A percentile compares a stretch with the other conserved stretches of the same genome.
phyloP scores from a whole-genome alignment of 495 filamentous ascomycete species.

The Tetracladium marchalianum region DNA sequence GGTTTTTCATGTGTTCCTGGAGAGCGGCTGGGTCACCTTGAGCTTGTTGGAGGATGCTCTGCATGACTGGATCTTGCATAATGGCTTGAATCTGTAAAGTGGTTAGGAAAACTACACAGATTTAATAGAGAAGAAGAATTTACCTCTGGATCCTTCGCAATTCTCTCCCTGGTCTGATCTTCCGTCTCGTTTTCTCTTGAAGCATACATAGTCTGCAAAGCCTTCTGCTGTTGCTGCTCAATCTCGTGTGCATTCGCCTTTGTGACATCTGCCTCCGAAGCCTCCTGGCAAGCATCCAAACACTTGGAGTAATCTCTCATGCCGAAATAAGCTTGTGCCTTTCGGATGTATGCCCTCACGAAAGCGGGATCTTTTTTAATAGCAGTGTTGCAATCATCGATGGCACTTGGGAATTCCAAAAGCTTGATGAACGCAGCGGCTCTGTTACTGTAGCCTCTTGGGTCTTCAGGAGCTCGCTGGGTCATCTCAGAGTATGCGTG shows the following conservation, averaged over 20 bases:
- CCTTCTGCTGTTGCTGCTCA: constrained; percentile 89
- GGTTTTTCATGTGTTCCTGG: constrained; percentile 94
- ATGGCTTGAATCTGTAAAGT: constrained; percentile 69
- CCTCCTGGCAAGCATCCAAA: constrained; percentile 79
- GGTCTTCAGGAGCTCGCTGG: constrained; percentile 87
- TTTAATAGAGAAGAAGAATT: constrained; percentile 20
- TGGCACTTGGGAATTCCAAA: constrained; percentile 85
- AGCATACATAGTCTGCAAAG: constrained; percentile 79
- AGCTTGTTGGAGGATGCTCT: constrained; percentile 91
- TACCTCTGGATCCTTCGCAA: constrained; percentile 89
- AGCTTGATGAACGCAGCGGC: constrained; percentile 95
- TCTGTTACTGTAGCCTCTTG: constrained; percentile 93
- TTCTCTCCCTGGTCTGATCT: constrained; percentile 86
- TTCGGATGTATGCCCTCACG: constrained; percentile 89
- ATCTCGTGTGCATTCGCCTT: constrained; percentile 77
- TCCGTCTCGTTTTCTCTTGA: constrained; percentile 90
- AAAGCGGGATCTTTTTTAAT: constrained; percentile 88
- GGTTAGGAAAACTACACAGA: constrained; percentile 25
- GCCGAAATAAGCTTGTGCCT: constrained; percentile 83
- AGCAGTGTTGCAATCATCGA: constrained; percentile 86
- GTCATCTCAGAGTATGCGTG: constrained; percentile 95
- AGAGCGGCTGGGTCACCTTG: constrained; percentile 87
- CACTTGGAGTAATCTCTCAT: constrained; percentile 98
- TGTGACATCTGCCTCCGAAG: constrained; percentile 60
- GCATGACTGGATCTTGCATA: constrained; percentile 93